These are phyloP conservation scores for Pseudomassariella vexata DNA, from an alignment of 2,329 filamentous ascomycete species.

Conservation along the genomic window DNA sequence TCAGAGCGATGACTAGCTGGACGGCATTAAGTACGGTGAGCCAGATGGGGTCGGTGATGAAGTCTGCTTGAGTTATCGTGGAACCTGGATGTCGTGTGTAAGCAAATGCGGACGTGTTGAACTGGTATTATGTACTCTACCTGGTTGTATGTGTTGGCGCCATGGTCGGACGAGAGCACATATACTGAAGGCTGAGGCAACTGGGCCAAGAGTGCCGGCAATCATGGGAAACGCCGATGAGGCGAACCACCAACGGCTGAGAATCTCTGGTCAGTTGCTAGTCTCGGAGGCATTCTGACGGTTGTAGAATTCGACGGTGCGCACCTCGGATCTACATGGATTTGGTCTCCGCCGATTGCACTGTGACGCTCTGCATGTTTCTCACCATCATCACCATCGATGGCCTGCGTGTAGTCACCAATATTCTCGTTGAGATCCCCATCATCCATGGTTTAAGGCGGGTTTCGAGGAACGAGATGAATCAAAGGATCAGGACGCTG, in stretches of 20 bases:
- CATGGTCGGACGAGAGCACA: constrained; percentile 78
- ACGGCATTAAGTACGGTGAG: constrained; percentile 69
- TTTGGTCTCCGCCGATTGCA: constrained; percentile 30
- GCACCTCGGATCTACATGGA: constrained; percentile 39
- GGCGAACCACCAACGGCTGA: constrained; percentile 58
- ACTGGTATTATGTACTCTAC: no score
- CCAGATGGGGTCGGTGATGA: constrained; percentile 66
- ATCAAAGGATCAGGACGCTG: no score
- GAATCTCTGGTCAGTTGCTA: no score
- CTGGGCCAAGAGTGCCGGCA: constrained; percentile 76
- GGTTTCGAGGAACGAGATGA: no score
- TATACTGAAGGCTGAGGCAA: constrained; percentile 84
- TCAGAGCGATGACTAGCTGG: constrained; percentile 68
- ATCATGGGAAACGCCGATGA: constrained; percentile 68
- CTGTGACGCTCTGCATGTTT: constrained; percentile 19
- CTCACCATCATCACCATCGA: constrained; percentile 13
- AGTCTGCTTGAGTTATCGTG: constrained; percentile 40
- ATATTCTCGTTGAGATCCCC: constrained; percentile 31
- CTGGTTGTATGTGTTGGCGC: constrained; percentile 53
- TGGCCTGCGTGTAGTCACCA: constrained; percentile 23
- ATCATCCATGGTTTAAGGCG: constrained; percentile 40
- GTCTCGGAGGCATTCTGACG: background rate
- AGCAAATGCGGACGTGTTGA: no score
- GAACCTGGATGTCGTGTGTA: no score
- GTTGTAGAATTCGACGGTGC: constrained; percentile 6